These are phyloP conservation scores for Populus ilicifolia DNA, from an alignment of 345 rosid species.

Conservation along the genomic window DNA sequence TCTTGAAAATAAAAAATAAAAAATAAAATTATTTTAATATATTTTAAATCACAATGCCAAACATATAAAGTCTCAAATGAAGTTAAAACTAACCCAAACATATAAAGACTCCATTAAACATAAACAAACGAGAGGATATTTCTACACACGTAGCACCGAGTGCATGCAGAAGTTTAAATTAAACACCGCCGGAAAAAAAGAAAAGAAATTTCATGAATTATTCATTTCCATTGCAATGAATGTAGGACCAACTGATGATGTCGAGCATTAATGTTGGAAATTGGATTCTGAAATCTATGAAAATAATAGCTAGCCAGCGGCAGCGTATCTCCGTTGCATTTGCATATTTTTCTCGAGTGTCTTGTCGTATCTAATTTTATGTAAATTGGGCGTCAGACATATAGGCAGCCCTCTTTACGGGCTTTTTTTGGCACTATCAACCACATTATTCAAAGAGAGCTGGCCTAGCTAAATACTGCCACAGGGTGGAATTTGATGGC, in stretches of 20 bases:
- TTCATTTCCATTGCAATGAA: neutral
- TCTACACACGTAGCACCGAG: too few relatives aligned
- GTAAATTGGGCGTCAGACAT: neutral
- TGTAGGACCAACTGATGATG: conserved; percentile 12
- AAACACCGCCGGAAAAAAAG: too few relatives aligned
- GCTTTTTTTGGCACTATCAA: conserved; percentile 16
- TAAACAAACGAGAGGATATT: too few relatives aligned
- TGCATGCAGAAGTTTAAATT: too few relatives aligned
- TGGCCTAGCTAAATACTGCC: neutral
- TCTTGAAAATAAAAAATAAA: too few relatives aligned
- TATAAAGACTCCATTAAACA: too few relatives aligned
- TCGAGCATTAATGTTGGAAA: neutral
- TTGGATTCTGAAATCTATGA: conserved; percentile 14
- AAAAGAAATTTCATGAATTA: too few relatives aligned
- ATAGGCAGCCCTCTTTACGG: conserved; percentile 25
- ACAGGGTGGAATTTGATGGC: neutral
- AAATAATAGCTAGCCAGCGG: neutral
- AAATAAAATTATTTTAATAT: too few relatives aligned
- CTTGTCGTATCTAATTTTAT: neutral
- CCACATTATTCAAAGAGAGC: neutral
- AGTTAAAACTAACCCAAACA: too few relatives aligned
- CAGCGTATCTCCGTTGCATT: neutral
- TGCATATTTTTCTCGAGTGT: conserved; percentile 3
- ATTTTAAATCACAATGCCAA: too few relatives aligned
- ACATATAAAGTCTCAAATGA: too few relatives aligned